These are phyloP conservation scores for Parastagonospora avenae DNA, from an alignment of 2,329 filamentous ascomycete genomes.

Conservation along the genomic window DNA sequence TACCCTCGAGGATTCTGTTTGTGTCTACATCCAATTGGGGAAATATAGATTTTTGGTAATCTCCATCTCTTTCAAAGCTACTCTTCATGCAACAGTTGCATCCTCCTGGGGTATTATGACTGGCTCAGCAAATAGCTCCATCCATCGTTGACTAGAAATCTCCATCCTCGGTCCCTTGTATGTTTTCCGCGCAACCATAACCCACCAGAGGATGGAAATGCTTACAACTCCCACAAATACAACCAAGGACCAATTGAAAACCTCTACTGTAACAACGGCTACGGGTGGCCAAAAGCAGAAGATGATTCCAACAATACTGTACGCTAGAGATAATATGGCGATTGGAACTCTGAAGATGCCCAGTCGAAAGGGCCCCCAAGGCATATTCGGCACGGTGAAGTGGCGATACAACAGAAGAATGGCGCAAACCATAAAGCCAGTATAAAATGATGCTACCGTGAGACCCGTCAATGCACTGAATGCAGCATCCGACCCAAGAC, in stretches of 20 bases:
- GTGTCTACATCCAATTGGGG: too few relatives aligned
- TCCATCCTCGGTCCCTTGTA: slow-evolving; percentile 27
- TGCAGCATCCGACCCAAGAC: slow-evolving; percentile 12
- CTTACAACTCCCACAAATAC: slow-evolving; percentile 18
- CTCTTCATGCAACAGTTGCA: too few relatives aligned
- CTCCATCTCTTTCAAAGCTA: too few relatives aligned
- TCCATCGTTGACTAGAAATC: too few relatives aligned
- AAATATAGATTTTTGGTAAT: too few relatives aligned
- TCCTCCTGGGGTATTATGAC: too few relatives aligned
- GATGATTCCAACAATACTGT: slow-evolving; percentile 16
- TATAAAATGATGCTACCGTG: slow-evolving; percentile 13
- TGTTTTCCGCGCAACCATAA: slow-evolving; percentile 10
- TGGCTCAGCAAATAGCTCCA: too few relatives aligned
- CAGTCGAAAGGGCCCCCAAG: slow-evolving; percentile 13
- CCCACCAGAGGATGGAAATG: slow-evolving; percentile 13
- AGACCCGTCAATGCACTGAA: slow-evolving; percentile 16
- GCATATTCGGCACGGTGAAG: slow-evolving; percentile 2
- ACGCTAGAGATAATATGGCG: slow-evolving; percentile 10
- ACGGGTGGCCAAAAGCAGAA: slow-evolving; percentile 22
- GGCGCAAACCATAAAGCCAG: slow-evolving; percentile 15
- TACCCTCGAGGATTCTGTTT: too few relatives aligned
- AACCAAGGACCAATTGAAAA: slow-evolving; percentile 24
- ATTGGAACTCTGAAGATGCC: slow-evolving; percentile 9
- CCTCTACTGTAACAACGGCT: slow-evolving; percentile 2
- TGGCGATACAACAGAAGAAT: slow-evolving; percentile 10